phyloP scores from a whole-genome alignment of 192 early-diverging fungal species.

The Rhizophagus clarus region DNA sequence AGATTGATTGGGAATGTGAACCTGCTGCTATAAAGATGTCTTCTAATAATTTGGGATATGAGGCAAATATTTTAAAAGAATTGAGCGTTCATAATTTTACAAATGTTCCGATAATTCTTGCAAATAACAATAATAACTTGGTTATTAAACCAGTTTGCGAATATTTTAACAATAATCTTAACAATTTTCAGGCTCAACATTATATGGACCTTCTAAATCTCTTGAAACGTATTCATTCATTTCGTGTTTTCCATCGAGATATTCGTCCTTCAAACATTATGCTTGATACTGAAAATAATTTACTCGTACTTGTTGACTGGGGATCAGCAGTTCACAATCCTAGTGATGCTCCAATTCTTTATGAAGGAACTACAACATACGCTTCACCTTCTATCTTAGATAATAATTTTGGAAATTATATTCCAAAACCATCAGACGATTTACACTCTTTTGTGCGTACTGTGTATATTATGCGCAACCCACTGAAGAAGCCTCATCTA shows the following conservation, averaged over 20 bases:
- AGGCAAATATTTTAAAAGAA: background rate
- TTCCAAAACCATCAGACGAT: constrained; percentile 6
- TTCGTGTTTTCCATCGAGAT: background rate
- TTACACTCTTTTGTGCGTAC: constrained; percentile 9
- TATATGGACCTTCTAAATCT: background rate
- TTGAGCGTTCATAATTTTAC: background rate
- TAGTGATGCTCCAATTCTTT: background rate
- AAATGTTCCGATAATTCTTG: background rate
- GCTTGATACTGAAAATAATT: constrained; percentile 13
- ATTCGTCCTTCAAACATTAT: constrained; percentile 3
- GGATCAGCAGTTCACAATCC: background rate
- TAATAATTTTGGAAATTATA: background rate
- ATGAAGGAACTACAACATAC: too few species aligned
- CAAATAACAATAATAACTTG: background rate
- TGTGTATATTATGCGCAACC: background rate
- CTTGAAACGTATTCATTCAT: background rate
- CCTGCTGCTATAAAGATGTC: background rate
- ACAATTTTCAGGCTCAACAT: constrained; percentile 3
- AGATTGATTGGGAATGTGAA: background rate
- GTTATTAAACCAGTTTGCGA: constrained; percentile 10
- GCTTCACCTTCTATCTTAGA: background rate
- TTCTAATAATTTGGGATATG: background rate
- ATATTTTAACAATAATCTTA: background rate
- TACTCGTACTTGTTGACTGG: constrained; percentile 8
- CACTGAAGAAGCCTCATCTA: background rate